A percentile compares a stretch with the other conserved stretches of the same genome.
Conservation (phyloP, 2,329 filamentous ascomycete genomes). For the Davidsoniella eucalypti region DNA sequence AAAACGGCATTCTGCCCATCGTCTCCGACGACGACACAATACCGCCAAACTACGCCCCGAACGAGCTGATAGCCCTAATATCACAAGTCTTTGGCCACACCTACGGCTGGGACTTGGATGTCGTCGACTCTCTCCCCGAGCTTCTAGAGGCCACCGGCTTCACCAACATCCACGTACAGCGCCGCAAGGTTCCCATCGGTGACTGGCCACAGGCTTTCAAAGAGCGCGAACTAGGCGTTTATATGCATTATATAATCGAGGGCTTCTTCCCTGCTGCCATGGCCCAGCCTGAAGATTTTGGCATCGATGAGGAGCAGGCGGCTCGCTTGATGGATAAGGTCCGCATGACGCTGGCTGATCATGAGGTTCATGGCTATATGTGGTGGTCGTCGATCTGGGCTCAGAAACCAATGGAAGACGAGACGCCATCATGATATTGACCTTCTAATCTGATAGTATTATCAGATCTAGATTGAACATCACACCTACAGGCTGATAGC, state of each 20-base stretch:
- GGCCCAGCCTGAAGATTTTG: conserved; percentile 20
- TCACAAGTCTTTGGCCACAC: conserved; percentile 19
- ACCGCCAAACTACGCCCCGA: conserved; percentile 17
- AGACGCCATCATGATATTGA: no score
- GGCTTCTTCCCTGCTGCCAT: conserved; percentile 22
- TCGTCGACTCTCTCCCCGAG: conserved; percentile 18
- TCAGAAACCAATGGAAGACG: conserved; percentile 20
- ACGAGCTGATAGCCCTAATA: conserved; percentile 20
- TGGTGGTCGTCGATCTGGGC: conserved; percentile 24
- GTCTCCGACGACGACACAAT: conserved; percentile 20
- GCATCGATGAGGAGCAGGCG: conserved; percentile 21
- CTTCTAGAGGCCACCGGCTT: conserved; percentile 21
- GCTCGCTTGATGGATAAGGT: conserved; percentile 19
- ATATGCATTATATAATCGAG: conserved; percentile 21
- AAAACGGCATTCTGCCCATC: conserved; percentile 21
- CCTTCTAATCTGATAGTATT: neutral
- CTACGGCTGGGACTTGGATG: conserved; percentile 23
- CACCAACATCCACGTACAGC: conserved; percentile 19
- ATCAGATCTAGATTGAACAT: no score
- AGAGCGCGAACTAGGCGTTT: conserved; percentile 24
- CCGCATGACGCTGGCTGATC: conserved; percentile 20
- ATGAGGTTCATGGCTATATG: conserved; percentile 20
- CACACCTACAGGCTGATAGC: no score
- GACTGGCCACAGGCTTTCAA: conserved; percentile 23
- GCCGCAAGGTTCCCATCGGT: conserved; percentile 21